Evolutionary conservation across 345 rosid genomes (phyloP).

Genomic region (Citrus maxima): DNA sequence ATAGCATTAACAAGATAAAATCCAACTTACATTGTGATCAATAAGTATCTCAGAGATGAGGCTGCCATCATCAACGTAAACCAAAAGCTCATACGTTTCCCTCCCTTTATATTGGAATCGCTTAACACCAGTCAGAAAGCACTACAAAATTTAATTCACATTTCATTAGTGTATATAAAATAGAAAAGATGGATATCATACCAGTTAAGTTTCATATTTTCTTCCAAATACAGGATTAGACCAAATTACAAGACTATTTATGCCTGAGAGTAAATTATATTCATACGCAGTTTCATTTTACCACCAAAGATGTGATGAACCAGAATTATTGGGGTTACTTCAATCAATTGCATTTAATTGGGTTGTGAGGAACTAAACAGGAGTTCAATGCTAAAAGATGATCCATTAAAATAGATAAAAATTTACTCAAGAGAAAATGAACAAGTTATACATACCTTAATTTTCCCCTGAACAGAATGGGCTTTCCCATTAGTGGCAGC

Average conservation of each 20-base stretch:
- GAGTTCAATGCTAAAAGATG: not conserved
- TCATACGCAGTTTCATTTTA: not conserved
- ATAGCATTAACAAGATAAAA: slow-evolving; percentile 3
- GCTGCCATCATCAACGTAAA: slow-evolving; percentile 90
- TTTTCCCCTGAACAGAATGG: slow-evolving; percentile 56
- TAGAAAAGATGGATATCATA: not conserved
- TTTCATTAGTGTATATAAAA: not conserved
- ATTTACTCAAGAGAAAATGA: slow-evolving; percentile 8
- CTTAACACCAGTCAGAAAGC: slow-evolving; percentile 91
- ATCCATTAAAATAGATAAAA: not conserved
- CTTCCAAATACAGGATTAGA: not conserved
- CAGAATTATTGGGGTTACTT: too few relatives aligned
- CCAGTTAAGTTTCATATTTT: not conserved
- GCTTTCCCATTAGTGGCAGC: slow-evolving; percentile 52
- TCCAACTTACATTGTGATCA: slow-evolving; percentile 64
- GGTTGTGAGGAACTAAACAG: not conserved
- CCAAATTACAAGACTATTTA: not conserved
- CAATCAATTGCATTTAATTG: too few relatives aligned
- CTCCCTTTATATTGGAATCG: slow-evolving; percentile 63
- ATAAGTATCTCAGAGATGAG: slow-evolving; percentile 84
- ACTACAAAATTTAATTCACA: slow-evolving; percentile 37
- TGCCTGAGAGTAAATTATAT: not conserved
- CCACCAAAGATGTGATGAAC: not conserved
- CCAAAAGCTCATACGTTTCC: slow-evolving; percentile 60
- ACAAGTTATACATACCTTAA: slow-evolving; percentile 50